phyloP scores from a whole-genome alignment of 192 early-diverging fungal genomes.

The Linnemannia schmuckeri region DNA sequence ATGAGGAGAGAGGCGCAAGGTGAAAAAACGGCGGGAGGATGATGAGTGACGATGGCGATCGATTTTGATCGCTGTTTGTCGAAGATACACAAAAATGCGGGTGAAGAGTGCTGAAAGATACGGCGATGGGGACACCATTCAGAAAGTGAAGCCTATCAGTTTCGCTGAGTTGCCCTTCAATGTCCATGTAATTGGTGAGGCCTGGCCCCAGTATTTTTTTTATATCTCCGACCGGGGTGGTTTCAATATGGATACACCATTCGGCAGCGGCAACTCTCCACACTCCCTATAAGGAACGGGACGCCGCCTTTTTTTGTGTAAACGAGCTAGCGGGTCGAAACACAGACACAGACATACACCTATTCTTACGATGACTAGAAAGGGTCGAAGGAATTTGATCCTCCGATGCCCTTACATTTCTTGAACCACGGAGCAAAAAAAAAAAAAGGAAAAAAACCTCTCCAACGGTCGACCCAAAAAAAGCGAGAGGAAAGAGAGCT shows the following conservation, averaged over 20 bases:
- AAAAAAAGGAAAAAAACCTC: not conserved
- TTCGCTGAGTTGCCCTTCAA: not conserved
- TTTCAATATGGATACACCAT: not conserved
- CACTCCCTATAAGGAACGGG: not conserved
- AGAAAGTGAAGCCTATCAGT: conserved; percentile 3
- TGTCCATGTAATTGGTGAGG: not conserved
- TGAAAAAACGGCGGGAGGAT: not conserved
- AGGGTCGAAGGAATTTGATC: not conserved
- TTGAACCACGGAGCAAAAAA: conserved; percentile 2
- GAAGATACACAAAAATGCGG: too few relatives aligned
- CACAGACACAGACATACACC: not conserved
- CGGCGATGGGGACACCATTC: not conserved
- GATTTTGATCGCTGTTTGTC: too few relatives aligned
- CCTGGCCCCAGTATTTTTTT: conserved; percentile 5
- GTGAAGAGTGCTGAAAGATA: not conserved
- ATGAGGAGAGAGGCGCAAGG: too few relatives aligned
- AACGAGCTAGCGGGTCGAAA: conserved; percentile 5
- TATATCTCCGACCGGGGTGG: not conserved
- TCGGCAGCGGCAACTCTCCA: not conserved
- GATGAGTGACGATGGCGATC: not conserved
- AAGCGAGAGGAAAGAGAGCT: too few relatives aligned
- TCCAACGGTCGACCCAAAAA: too few relatives aligned
- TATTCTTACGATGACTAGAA: not conserved
- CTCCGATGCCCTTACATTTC: not conserved
- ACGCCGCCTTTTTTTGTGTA: not conserved